These are phyloP conservation scores for Gracilaria domingensis DNA, from an alignment of 23 red algal species.

Conservation along the genomic window DNA sequence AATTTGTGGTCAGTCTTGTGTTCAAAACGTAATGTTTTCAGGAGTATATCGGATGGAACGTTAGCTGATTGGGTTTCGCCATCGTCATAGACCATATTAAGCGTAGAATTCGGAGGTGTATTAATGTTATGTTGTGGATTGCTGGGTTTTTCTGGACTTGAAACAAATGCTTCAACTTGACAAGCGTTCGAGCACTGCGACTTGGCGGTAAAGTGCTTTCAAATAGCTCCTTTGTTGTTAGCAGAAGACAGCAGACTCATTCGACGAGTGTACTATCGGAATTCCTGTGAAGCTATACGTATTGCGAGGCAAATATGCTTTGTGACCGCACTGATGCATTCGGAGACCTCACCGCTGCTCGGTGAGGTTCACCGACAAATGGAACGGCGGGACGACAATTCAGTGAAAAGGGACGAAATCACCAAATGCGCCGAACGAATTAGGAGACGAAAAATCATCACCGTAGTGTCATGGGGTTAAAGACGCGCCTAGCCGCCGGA, in stretches of 20 bases:
- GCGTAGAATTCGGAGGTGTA: neutral
- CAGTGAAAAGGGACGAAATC: neutral
- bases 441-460: neutral
- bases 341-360: too few species aligned
- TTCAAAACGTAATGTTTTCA: neutral
- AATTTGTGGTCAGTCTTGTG: neutral
- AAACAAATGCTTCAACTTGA: neutral
- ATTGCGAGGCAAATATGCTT: too few species aligned
- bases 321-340: too few species aligned
- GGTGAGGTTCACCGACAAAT: neutral
- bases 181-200: neutral
- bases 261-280: too few species aligned
- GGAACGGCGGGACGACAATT: neutral
- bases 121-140: neutral
- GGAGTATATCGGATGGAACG: too few species aligned
- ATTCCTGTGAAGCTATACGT: too few species aligned
- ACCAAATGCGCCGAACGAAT: neutral
- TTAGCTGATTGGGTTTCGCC: neutral
- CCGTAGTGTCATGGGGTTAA: neutral
- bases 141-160: neutral
- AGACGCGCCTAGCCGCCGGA: too few species aligned
- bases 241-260: neutral
- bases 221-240: neutral
- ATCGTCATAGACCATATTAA: neutral
- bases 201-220: too few species aligned